These are phyloP conservation scores for Lepiota brunneoincarnata DNA, from an alignment of 768 basidiomycete species.

Conservation along the genomic window DNA sequence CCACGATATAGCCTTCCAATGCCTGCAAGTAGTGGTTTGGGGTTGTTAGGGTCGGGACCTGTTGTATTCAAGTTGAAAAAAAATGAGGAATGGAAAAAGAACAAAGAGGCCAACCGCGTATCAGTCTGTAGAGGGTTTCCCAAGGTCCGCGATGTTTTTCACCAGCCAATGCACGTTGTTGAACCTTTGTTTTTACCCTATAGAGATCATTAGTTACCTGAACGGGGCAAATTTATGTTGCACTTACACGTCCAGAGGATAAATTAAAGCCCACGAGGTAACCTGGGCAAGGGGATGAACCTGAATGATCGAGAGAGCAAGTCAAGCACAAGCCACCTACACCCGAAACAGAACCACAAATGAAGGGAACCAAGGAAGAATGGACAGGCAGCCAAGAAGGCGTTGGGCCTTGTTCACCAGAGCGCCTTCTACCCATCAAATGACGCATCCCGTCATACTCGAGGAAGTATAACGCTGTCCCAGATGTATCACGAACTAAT, in stretches of 20 bases:
- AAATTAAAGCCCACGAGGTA: slow-evolving; percentile 86
- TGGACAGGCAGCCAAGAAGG: slow-evolving; percentile 88
- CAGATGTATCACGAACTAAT: slow-evolving; percentile 82
- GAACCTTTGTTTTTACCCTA: slow-evolving; percentile 94
- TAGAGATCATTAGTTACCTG: slow-evolving; percentile 11
- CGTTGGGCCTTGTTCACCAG: slow-evolving; percentile 77
- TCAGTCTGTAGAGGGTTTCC: slow-evolving; percentile 74
- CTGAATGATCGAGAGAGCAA: slow-evolving; percentile 29
- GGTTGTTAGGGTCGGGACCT: slow-evolving; percentile 80
- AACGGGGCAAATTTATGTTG: slow-evolving; percentile 1
- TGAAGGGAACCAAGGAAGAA: slow-evolving; percentile 77
- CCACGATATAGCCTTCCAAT: slow-evolving; percentile 88
- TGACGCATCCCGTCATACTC: slow-evolving; percentile 93
- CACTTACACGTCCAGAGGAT: slow-evolving; percentile 89
- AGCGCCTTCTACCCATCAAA: slow-evolving; percentile 72
- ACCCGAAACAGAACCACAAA: slow-evolving; percentile 88
- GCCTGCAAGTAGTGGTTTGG: slow-evolving; percentile 75
- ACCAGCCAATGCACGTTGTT: slow-evolving; percentile 86
- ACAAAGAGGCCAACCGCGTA: slow-evolving; percentile 57
- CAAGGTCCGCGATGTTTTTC: slow-evolving; percentile 65
- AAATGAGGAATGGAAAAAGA: slow-evolving; percentile 1
- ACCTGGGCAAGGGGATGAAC: slow-evolving; percentile 36
- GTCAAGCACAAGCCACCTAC: slow-evolving; percentile 40
- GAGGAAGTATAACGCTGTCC: slow-evolving; percentile 89
- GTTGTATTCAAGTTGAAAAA: background rate